A percentile compares a stretch with the other conserved stretches of the same genome.
phyloP scores from a whole-genome alignment of 805 yeast species.

The Yarrowia yakushimensis region DNA sequence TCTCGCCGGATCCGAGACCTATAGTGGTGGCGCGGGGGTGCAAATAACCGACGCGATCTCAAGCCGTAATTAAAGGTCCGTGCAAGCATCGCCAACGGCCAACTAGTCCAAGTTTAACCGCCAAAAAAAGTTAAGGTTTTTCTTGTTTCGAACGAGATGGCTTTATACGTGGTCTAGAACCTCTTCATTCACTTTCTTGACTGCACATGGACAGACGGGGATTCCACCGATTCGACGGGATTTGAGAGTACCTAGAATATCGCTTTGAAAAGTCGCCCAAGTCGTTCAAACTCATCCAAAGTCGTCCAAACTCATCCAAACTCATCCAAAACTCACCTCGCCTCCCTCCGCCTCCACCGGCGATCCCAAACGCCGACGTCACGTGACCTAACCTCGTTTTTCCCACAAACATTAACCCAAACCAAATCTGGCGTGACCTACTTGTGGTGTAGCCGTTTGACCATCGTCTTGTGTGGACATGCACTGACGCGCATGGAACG shows the following conservation, averaged over 20 bases:
- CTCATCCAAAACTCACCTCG: too few species aligned
- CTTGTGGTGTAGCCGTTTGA: background rate
- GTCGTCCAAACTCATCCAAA: too few species aligned
- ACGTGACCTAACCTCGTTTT: background rate
- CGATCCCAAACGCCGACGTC: too few species aligned
- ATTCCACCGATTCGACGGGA: too few species aligned
- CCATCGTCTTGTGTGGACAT: too few species aligned
- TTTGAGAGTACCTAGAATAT: too few species aligned
- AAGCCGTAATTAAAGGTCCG: background rate
- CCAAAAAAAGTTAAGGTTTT: background rate
- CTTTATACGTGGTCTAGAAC: background rate
- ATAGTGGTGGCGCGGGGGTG: background rate
- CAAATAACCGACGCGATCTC: background rate
- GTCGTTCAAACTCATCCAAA: too few species aligned
- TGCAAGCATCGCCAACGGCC: background rate
- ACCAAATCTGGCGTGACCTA: slow-evolving; percentile 9
- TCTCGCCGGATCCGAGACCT: background rate
- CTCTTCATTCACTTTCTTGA: too few species aligned
- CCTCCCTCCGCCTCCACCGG: too few species aligned
- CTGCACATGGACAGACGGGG: too few species aligned
- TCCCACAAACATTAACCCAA: background rate
- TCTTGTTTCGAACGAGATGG: background rate
- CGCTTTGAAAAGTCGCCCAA: too few species aligned
- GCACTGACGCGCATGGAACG: slow-evolving; percentile 1
- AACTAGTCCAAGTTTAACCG: slow-evolving; percentile 10